Conservation (phyloP, 306 rosid genomes). For the Lathyrus sativus region DNA sequence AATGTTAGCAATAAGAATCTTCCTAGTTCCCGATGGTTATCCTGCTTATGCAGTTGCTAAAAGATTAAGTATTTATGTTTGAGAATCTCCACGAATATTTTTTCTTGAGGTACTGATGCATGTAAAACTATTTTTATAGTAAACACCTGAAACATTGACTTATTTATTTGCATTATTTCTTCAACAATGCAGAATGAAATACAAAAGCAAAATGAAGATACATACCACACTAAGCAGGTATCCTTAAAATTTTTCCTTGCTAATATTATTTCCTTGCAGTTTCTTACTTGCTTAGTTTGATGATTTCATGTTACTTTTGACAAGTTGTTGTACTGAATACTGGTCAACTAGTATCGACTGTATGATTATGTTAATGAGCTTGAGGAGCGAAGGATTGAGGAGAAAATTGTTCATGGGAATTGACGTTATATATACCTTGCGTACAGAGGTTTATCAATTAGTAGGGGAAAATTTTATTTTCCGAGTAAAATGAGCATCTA, state of each 20-base stretch:
- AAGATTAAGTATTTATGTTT: constrained; percentile 31
- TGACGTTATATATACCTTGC: constrained; percentile 24
- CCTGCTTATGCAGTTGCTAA: constrained; percentile 8
- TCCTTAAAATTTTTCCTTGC: constrained; percentile 28
- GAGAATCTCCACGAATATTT: constrained; percentile 4
- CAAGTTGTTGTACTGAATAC: constrained; percentile 15
- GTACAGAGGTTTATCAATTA: constrained; percentile 14
- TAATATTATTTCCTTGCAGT: constrained; percentile 36
- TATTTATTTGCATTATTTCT: constrained; percentile 33
- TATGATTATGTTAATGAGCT: constrained; percentile 22
- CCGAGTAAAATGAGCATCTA: constrained; percentile 31
- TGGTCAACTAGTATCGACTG: constrained; percentile 13
- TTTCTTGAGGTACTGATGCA: constrained; percentile 30
- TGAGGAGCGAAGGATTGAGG: constrained; percentile 7
- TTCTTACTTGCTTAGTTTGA: constrained; percentile 22
- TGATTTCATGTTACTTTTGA: too few species aligned
- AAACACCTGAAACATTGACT: constrained; percentile 20
- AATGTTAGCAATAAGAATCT: constrained; percentile 6
- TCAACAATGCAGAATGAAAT: constrained; percentile 75
- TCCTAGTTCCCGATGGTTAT: not conserved
- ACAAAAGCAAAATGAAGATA: constrained; percentile 70
- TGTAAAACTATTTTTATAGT: constrained; percentile 18
- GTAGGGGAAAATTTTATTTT: not conserved
- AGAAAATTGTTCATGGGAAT: constrained; percentile 26
- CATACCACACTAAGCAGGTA: constrained; percentile 91